Base-by-base conservation (phyloP, 1,139 yeast genomes). In the Petasospora rhodanensis region DNA sequence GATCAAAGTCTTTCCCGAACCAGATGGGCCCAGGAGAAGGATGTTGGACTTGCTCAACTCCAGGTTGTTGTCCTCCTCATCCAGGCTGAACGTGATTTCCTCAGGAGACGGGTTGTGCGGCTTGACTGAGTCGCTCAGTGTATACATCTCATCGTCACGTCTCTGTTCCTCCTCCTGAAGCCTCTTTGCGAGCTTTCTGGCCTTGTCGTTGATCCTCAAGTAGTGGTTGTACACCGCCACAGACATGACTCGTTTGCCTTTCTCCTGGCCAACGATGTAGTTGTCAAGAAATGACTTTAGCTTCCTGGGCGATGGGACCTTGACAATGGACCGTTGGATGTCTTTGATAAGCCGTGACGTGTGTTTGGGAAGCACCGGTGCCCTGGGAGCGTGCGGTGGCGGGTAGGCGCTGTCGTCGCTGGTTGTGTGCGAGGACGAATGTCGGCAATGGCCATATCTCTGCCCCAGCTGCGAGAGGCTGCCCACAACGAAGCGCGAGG, bases 181-280 rank as follows among this genome's bases (percentile, higher is more conserved):
- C 19, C 36, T 46, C 27, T 36, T 42, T 0, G 51, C 43, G 7
- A 45, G 31, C 23, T 43, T 46, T 34, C 40, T 43, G n/a, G 56
- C 50, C 40, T 58, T 56, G 37, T 67, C 71, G 32, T 65, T 60
- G 26, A 63, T 57, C 29, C 76, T 55, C 24, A 70, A 43, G 38
- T 68, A 68, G 44, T 72, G 78, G 37, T 72, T 72, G 45, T 66
- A 73, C 1, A 72, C 73, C 1, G 76, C 76, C n/a, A 73, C 79
- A 23, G 76, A 64, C 50, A 73, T 58, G 15, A 71, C 70, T 43
- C 67, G 67, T 46, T 73, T 73, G 18, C 74, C 70, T 4, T 55
- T 59, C 1, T 68, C 69, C 49, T 73, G 79, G 1, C 77, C 78
- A 17, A 72, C 59, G 14, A 73, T 68, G 43, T 66, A 71, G 30